Percentiles rank a stretch among this genome's conserved stretches.
Conservation (phyloP, 208 protist genomes). For the Wallacemonas collosoma region DNA sequence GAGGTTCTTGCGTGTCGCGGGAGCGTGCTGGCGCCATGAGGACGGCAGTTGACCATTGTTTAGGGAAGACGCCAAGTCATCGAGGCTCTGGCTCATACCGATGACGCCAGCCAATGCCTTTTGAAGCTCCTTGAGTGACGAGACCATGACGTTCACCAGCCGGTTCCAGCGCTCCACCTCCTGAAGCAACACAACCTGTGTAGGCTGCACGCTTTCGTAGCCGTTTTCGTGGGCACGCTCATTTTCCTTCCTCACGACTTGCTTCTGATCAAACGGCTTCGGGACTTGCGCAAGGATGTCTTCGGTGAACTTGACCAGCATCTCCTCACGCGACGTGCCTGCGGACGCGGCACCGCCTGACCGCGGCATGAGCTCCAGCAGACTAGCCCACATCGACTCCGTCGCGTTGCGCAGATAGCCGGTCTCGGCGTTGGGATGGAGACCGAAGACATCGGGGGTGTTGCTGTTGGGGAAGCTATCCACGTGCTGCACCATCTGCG, state of each 20-base stretch:
- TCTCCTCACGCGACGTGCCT: constrained; percentile 86
- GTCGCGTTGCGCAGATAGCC: constrained; percentile 95
- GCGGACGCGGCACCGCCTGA: constrained; percentile 41
- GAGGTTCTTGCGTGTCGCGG: constrained; percentile 96
- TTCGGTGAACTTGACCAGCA: constrained; percentile 85
- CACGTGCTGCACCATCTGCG: constrained; percentile 92
- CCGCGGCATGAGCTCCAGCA: constrained; percentile 97
- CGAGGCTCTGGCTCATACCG: constrained; percentile 97
- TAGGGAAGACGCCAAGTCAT: constrained; percentile 93
- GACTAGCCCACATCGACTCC: constrained; percentile 94
- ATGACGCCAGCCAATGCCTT: constrained; percentile 96
- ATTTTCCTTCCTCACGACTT: constrained; percentile 76
- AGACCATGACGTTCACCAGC: constrained; percentile 90
- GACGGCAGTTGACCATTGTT: constrained; percentile 95
- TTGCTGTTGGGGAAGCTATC: constrained; percentile 94
- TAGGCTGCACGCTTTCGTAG: constrained; percentile 84
- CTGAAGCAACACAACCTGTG: constrained; percentile 98
- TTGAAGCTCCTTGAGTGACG: constrained; percentile 95
- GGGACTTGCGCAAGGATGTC: constrained; percentile 94
- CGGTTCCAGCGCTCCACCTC: constrained; percentile 98
- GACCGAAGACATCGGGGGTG: constrained; percentile 97
- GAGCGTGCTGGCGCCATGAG: constrained; percentile 93
- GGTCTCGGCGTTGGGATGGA: constrained; percentile 99
- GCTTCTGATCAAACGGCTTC: constrained; percentile 89
- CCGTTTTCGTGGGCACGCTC: constrained; percentile 59